Percentiles rank a stretch among this genome's conserved stretches.
phyloP scores from a whole-genome alignment of 2,329 filamentous ascomycete genomes.

The Aotearoamyces nothofagi region DNA sequence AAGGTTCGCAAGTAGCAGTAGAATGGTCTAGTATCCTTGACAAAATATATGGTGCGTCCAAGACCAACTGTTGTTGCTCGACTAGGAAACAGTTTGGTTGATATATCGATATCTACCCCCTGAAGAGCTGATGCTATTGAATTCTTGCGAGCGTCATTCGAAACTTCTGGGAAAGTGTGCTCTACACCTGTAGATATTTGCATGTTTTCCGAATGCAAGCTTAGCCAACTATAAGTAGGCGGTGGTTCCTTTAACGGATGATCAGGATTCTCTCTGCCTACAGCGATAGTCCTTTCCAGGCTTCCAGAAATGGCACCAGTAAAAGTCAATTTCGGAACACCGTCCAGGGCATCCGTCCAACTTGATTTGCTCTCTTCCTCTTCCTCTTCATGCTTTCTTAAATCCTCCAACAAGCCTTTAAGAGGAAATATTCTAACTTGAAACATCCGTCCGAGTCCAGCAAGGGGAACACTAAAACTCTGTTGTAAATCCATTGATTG shows the following conservation, averaged over 20 bases:
- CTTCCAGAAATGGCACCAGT: constrained; percentile 3
- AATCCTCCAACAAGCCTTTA: no score
- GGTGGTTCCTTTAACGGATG: background rate
- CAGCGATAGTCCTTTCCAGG: constrained; percentile 1
- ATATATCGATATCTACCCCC: constrained; percentile 1
- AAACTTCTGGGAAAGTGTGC: constrained; percentile 15
- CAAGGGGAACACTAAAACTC: no score
- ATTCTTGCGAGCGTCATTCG: constrained; percentile 9
- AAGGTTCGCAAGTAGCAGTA: background rate
- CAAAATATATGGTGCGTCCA: background rate
- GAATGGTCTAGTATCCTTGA: constrained; percentile 1
- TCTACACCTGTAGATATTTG: background rate
- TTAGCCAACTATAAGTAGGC: background rate
- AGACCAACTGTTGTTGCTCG: background rate
- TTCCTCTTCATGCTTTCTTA: no score
- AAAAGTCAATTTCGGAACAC: constrained; percentile 3
- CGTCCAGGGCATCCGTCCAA: background rate
- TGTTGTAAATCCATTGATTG: no score
- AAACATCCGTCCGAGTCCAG: no score
- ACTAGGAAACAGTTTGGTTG: constrained; percentile 2
- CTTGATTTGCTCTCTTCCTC: background rate
- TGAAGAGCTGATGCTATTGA: constrained; percentile 8
- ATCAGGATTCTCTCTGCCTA: no score
- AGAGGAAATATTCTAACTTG: no score
- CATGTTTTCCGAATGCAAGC: background rate